These are phyloP conservation scores for Vitis vinifera DNA, from an alignment of 164 flowering plant species.

Conservation along the genomic window ASM3070453v1 NC_081820.1:5527001-5527500, in stretches of 20 bases:
- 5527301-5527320: conserved; percentile 69
- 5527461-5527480: conserved; percentile 67
- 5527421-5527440: conserved; percentile 56
- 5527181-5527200: conserved; percentile 72
- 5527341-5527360: conserved; percentile 32
- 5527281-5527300: conserved; percentile 78
- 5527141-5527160: conserved; percentile 77
- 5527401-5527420: conserved; percentile 57
- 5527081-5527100: conserved; percentile 27
- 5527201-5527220: conserved; percentile 53
- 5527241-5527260: conserved; percentile 80
- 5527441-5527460: conserved; percentile 68
- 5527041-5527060: conserved; percentile 65
- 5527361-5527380: conserved; percentile 50
- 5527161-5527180: conserved; percentile 60
- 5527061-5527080: conserved; percentile 48
- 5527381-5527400: conserved; percentile 55
- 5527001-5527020: conserved; percentile 21
- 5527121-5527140: conserved; percentile 47
- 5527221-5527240: conserved; percentile 61
- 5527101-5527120: conserved; percentile 45
- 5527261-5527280: conserved; percentile 74
- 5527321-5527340: conserved; percentile 59
- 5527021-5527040: conserved; percentile 70
- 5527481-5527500: conserved; percentile 50